Evolutionary conservation across 768 basidiomycete genomes (phyloP).

Genomic region (Tulasnella sp.): DNA sequence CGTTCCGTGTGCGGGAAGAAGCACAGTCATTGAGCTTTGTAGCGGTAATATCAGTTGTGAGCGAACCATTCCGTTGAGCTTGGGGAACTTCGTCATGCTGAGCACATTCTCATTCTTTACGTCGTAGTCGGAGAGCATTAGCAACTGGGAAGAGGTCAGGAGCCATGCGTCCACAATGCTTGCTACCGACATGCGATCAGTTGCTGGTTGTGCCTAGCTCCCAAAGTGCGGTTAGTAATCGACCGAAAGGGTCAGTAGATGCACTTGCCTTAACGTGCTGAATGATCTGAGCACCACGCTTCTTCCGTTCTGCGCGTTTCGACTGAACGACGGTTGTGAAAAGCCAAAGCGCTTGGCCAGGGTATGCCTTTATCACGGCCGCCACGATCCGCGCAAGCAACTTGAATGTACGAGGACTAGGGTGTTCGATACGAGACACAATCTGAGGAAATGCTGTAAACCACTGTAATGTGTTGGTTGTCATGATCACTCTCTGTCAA

Average conservation of each 20-base stretch:
- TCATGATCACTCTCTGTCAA: not conserved
- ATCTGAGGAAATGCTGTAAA: conserved; percentile 94
- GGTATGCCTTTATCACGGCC: conserved; percentile 67
- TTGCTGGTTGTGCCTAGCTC: not conserved
- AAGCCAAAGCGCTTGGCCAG: conserved; percentile 87
- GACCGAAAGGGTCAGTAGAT: not conserved
- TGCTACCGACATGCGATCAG: conserved; percentile 26
- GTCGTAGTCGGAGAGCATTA: conserved; percentile 50
- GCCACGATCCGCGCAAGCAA: conserved; percentile 56
- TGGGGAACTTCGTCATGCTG: conserved; percentile 47
- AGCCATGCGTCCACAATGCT: conserved; percentile 43
- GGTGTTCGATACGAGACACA: conserved; percentile 82
- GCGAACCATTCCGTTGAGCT: conserved; percentile 43
- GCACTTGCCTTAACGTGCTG: conserved; percentile 44
- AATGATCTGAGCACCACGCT: conserved; percentile 49
- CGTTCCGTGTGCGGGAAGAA: conserved; percentile 60
- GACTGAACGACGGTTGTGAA: conserved; percentile 85
- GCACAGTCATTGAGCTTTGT: conserved; percentile 84
- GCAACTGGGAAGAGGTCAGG: conserved; percentile 56
- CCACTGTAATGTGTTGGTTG: conserved; percentile 47
- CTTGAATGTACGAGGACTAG: conserved; percentile 45
- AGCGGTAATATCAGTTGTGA: conserved; percentile 76
- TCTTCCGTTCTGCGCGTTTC: conserved; percentile 47
- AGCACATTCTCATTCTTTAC: conserved; percentile 36
- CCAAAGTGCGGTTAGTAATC: not conserved